Percentiles rank a stretch among this genome's conserved stretches.
Evolutionary conservation across 2,329 filamentous ascomycete species (phyloP).

Genomic region (Cladophialophora carrionii): DNA sequence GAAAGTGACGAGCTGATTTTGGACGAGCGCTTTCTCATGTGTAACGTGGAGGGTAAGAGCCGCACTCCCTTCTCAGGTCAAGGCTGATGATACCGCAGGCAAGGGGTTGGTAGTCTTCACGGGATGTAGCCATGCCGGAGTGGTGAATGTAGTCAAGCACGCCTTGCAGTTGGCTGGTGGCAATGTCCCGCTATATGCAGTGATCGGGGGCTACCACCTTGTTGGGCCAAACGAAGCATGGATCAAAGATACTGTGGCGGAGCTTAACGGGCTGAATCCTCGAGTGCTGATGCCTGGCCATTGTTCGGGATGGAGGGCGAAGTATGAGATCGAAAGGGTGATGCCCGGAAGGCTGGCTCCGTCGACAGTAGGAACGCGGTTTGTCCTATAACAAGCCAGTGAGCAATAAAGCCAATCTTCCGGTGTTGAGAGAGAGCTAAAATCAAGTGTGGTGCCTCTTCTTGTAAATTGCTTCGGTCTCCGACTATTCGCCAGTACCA

Average conservation of each 20-base stretch:
- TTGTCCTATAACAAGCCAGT: conserved; percentile 41
- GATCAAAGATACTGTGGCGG: conserved; percentile 52
- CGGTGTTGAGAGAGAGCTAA: neutral
- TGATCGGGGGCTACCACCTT: conserved; percentile 60
- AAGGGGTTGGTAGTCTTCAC: conserved; percentile 61
- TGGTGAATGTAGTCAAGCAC: conserved; percentile 57
- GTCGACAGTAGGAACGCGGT: conserved; percentile 55
- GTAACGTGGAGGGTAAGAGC: conserved; percentile 54
- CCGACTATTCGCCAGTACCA: neutral
- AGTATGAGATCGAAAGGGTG: conserved; percentile 56
- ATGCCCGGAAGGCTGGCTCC: conserved; percentile 57
- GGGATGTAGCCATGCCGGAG: conserved; percentile 60
- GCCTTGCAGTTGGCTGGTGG: conserved; percentile 48
- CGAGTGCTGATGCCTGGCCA: conserved; percentile 59
- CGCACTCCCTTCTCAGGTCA: neutral
- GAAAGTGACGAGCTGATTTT: conserved; percentile 54
- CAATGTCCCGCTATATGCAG: conserved; percentile 51
- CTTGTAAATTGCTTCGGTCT: neutral
- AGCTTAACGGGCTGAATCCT: conserved; percentile 54
- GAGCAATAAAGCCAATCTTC: neutral
- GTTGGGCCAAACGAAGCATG: conserved; percentile 52
- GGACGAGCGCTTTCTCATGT: conserved; percentile 60
- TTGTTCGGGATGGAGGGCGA: conserved; percentile 61
- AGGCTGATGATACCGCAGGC: conserved; percentile 40
- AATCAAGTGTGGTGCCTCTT: neutral